A percentile compares a stretch with the other conserved stretches of the same genome.
Evolutionary conservation across 2,329 filamentous ascomycete genomes (phyloP).

Genomic region (Neoarthrinium moseri): DNA sequence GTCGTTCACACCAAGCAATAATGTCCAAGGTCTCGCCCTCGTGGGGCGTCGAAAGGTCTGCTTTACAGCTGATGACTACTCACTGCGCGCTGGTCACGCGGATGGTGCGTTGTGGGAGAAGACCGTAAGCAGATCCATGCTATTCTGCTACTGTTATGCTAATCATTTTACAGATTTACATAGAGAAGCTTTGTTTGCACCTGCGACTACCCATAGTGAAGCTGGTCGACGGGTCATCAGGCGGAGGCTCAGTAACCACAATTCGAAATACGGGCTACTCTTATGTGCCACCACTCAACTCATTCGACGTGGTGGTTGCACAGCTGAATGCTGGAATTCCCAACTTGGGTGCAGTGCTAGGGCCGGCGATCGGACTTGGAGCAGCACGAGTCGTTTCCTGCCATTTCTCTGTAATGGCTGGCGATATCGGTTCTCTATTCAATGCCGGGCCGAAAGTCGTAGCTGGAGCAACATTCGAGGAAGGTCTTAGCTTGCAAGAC

Average conservation of each 20-base stretch:
- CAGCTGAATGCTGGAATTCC: constrained; percentile 64
- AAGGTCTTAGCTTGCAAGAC: constrained; percentile 56
- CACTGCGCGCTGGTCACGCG: constrained; percentile 61
- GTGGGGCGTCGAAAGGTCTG: constrained; percentile 53
- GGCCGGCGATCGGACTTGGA: constrained; percentile 62
- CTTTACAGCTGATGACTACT: constrained; percentile 65
- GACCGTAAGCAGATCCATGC: constrained; percentile 40
- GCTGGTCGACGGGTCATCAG: constrained; percentile 62
- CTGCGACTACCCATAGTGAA: constrained; percentile 61
- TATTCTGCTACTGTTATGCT: no score
- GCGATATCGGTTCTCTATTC: constrained; percentile 59
- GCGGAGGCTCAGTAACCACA: constrained; percentile 60
- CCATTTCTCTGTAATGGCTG: constrained; percentile 67
- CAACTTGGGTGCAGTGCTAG: constrained; percentile 61
- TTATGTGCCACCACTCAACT: constrained; percentile 58
- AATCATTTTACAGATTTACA: constrained; percentile 47
- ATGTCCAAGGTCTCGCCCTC: constrained; percentile 58
- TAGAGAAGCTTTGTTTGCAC: constrained; percentile 59
- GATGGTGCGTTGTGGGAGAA: constrained; percentile 58
- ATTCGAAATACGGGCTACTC: constrained; percentile 55
- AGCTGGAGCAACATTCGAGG: constrained; percentile 62
- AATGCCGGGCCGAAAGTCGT: constrained; percentile 66
- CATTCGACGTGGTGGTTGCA: constrained; percentile 50
- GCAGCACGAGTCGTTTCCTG: constrained; percentile 60
- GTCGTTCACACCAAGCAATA: constrained; percentile 58